Conservation (phyloP, 768 basidiomycete genomes). For the Macrolepiota dolichaula region DNA sequence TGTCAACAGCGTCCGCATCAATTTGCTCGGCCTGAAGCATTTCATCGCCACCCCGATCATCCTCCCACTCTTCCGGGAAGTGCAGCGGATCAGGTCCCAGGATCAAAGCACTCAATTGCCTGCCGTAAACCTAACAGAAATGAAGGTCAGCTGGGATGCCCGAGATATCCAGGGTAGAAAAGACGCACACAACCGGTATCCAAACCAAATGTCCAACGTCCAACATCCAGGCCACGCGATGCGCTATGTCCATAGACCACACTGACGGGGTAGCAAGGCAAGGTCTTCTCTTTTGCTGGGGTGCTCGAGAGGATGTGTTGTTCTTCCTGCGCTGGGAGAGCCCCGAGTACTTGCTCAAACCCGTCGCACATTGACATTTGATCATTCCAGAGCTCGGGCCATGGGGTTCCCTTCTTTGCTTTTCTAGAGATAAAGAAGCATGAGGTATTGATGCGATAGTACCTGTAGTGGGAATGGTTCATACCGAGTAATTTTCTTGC, state of each 20-base stretch:
- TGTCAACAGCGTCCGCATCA: too few relatives aligned
- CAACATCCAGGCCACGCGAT: constrained; percentile 72
- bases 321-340: constrained; percentile 3
- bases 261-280: constrained; percentile 69
- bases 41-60: too few relatives aligned
- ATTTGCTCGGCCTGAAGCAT: too few relatives aligned
- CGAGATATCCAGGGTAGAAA: background rate
- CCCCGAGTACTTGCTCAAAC: constrained; percentile 25
- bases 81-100: constrained; percentile 27
- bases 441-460: constrained; percentile 11
- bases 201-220: constrained; percentile 80
- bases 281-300: constrained; percentile 18
- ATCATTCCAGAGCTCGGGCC: constrained; percentile 73
- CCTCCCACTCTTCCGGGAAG: constrained; percentile 10
- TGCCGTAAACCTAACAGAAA: constrained; percentile 53
- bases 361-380: constrained; percentile 60
- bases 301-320: background rate
- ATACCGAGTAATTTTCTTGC: constrained; percentile 43
- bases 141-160: background rate
- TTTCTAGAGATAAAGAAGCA: background rate
- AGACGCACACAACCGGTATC: constrained; percentile 81
- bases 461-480: constrained; percentile 7
- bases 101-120: constrained; percentile 65
- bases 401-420: constrained; percentile 56
- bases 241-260: constrained; percentile 91